Evolutionary conservation across 2,329 filamentous ascomycete species (phyloP).

Genomic region (Lecanicillium sp.): DNA sequence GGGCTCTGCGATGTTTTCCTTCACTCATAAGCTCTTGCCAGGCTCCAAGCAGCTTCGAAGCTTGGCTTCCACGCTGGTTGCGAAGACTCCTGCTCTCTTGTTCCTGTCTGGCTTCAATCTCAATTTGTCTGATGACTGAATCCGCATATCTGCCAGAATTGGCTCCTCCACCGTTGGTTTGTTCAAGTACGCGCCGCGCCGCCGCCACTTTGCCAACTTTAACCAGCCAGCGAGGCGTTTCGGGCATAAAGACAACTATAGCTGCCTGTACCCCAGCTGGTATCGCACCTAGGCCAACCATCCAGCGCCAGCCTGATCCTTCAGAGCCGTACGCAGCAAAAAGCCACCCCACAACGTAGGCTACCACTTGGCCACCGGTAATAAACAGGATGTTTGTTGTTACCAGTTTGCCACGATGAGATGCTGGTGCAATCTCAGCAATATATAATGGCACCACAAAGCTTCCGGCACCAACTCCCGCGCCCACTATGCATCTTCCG

Average conservation of each 20-base stretch:
- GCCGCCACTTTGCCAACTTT: constrained; percentile 52
- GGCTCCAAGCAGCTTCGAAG: constrained; percentile 32
- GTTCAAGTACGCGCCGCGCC: constrained; percentile 57
- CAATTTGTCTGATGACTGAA: constrained; percentile 58
- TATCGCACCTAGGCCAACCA: constrained; percentile 76
- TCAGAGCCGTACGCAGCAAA: constrained; percentile 49
- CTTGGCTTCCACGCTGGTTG: constrained; percentile 17
- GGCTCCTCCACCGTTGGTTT: constrained; percentile 48
- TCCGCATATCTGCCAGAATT: constrained; percentile 42
- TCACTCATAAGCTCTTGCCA: constrained; percentile 48
- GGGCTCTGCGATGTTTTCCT: constrained; percentile 61
- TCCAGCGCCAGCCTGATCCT: constrained; percentile 72
- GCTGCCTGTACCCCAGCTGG: constrained; percentile 66
- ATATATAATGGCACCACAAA: constrained; percentile 86
- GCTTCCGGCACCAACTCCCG: constrained; percentile 66
- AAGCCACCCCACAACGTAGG: constrained; percentile 75
- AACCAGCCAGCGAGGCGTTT: constrained; percentile 84
- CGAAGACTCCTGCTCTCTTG: constrained; percentile 36
- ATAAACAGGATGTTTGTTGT: constrained; percentile 78
- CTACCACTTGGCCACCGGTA: constrained; percentile 80
- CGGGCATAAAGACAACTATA: constrained; percentile 67
- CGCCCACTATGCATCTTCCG: constrained; percentile 61
- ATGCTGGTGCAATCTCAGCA: constrained; percentile 71
- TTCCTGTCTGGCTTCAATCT: constrained; percentile 67
- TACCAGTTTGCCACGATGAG: constrained; percentile 69